These are phyloP conservation scores for Fennellomyces sp. DNA, from an alignment of 371 early-diverging fungal species.

Conservation along the genomic window DNA sequence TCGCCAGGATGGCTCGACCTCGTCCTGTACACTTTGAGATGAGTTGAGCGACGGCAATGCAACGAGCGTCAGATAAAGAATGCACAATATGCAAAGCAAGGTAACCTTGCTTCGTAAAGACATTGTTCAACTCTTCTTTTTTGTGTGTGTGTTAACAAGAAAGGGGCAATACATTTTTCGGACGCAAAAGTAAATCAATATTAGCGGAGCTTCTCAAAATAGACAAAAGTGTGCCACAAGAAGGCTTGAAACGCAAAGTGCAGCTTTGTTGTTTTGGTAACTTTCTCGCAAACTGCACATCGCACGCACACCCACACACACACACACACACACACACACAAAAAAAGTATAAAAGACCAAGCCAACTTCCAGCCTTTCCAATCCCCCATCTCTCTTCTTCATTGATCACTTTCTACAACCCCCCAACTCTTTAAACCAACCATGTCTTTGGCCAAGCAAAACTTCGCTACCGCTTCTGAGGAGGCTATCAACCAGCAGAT, in stretches of 20 bases:
- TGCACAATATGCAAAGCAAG: slow-evolving; percentile 19
- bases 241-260: background rate
- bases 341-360: background rate
- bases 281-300: too few species aligned
- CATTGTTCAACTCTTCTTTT: slow-evolving; percentile 4
- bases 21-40: slow-evolving; percentile 5
- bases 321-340: too few species aligned
- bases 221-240: background rate
- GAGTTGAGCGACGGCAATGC: slow-evolving; percentile 12
- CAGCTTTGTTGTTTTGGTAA: background rate
- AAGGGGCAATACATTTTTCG: too few species aligned
- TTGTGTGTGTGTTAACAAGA: background rate
- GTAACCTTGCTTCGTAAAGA: slow-evolving; percentile 25
- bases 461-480: slow-evolving; percentile 64
- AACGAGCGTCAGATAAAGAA: slow-evolving; percentile 18
- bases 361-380: background rate
- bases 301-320: too few species aligned
- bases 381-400: background rate
- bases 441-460: slow-evolving; percentile 73
- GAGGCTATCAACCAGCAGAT: slow-evolving; percentile 72
- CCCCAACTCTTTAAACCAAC: slow-evolving; percentile 6
- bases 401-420: background rate
- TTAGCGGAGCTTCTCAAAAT: too few species aligned
- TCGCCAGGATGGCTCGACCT: slow-evolving; percentile 13
- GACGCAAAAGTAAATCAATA: too few species aligned